Base-by-base conservation (phyloP, 2,329 filamentous ascomycete genomes). In the Neonectria hederae region DNA sequence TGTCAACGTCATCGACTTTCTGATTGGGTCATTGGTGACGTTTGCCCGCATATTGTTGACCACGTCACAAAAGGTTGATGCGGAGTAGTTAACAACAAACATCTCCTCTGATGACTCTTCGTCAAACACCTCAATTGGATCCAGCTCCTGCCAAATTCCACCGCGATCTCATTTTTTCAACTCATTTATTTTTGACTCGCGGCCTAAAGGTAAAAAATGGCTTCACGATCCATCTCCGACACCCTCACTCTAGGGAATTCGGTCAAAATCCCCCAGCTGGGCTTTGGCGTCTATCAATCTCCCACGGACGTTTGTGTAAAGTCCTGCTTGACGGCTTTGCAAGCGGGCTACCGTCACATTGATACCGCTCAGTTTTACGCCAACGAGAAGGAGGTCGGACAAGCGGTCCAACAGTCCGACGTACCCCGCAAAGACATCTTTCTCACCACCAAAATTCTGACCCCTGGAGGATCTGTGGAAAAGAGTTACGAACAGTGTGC, bases 221-320 rank as follows among this genome's bases (percentile, higher is more conserved):
- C 35, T 54, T 64, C 26, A 67, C 67, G 60, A 30, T 62, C 63
- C 17, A 61, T 71, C 13, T 55, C 63, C 1, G 66, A 74, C 2
- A 67, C 69, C 0, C 46, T 78, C 19, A 52, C 65, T 1, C 59
- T 79, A 4, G 60, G 68, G 6, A 75, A 74, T 32, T 54, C 53
- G 1, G 21, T 62, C 17, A 52, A 61, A 30, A 90, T 92, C 22
- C 90, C 90, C 13, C 84, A 83, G 52, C 83, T 93, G 5, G 90
- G 90, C 3, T 92, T 92, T 72, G 90, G 90, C 56, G 89, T 92
- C 62, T 93, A 90, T 77, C 82, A 83, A 59, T 89, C 88, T 2
- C 82, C 82, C 1, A 73, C 80, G 38, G 75, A 83, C 28, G 81
- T 83, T 63, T 90, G 87, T 75, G 80, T 84, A 8, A 76, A 83